Conservation (phyloP, 2,329 filamentous ascomycete species). For the Penicillium rolfsii region DNA sequence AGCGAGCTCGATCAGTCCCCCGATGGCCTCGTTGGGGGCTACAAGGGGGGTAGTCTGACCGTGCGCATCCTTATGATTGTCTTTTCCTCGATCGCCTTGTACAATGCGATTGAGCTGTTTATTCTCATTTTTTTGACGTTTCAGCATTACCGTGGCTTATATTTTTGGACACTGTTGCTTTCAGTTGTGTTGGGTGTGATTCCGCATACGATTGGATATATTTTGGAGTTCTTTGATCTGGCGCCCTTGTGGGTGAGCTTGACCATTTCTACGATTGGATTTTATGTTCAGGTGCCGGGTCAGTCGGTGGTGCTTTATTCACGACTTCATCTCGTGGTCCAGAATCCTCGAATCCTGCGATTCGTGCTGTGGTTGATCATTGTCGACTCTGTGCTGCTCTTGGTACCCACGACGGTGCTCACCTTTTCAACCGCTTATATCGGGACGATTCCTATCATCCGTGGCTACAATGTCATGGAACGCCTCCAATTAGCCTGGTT, state of each 20-base stretch:
- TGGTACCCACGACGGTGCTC: constrained; percentile 58
- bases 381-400: constrained; percentile 55
- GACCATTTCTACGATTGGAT: constrained; percentile 55
- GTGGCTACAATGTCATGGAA: constrained; percentile 51
- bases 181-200: constrained; percentile 43
- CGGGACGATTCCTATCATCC: constrained; percentile 28
- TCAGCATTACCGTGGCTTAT: constrained; percentile 41
- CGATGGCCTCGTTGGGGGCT: constrained; percentile 36
- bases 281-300: constrained; percentile 63
- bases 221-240: constrained; percentile 44
- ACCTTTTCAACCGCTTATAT: constrained; percentile 50
- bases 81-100: constrained; percentile 46
- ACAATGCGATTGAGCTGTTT: constrained; percentile 53
- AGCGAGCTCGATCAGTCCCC: constrained; percentile 28
- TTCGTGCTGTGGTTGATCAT: constrained; percentile 62
- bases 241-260: constrained; percentile 42
- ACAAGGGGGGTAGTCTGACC: constrained; percentile 27
- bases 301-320: constrained; percentile 67
- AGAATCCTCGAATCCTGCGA: constrained; percentile 52
- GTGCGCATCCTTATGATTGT: constrained; percentile 38
- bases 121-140: constrained; percentile 45
- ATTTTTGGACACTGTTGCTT: constrained; percentile 48
- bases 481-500: constrained; percentile 49
- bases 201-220: constrained; percentile 44
- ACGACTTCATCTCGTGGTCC: constrained; percentile 62